phyloP scores from a whole-genome alignment of 371 early-diverging fungal species.

The Mortierella sp. region DNA sequence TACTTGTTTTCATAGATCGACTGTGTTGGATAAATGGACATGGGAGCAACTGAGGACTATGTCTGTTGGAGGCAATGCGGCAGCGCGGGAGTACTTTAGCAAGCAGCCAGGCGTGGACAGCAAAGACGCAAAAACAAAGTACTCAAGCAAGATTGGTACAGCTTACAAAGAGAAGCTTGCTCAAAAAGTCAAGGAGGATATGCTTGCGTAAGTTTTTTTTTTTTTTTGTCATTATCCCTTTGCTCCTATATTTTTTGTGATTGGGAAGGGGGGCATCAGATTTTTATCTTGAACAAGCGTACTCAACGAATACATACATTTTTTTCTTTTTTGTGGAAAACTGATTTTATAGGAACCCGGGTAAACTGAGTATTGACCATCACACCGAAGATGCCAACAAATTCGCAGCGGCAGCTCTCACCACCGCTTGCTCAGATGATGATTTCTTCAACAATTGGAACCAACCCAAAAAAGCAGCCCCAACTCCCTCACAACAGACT shows the following conservation, averaged over 20 bases:
- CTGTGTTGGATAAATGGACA: slow-evolving; percentile 92
- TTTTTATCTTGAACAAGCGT: no score
- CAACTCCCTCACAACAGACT: slow-evolving; percentile 16
- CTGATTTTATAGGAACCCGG: slow-evolving; percentile 32
- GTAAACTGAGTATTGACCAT: slow-evolving; percentile 29
- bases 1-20: slow-evolving; percentile 67
- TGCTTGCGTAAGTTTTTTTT: slow-evolving; percentile 59
- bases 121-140: slow-evolving; percentile 87
- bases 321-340: not conserved
- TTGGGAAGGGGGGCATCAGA: no score
- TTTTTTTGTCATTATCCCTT: not conserved
- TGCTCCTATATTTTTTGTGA: not conserved
- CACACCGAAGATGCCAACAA: slow-evolving; percentile 21
- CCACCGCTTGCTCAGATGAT: slow-evolving; percentile 29
- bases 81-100: slow-evolving; percentile 85
- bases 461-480: slow-evolving; percentile 42
- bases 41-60: slow-evolving; percentile 94
- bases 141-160: slow-evolving; percentile 80
- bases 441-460: slow-evolving; percentile 55
- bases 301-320: not conserved
- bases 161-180: slow-evolving; percentile 87
- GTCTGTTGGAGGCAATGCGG: slow-evolving; percentile 90
- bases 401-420: slow-evolving; percentile 17
- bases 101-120: slow-evolving; percentile 49
- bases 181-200: slow-evolving; percentile 85